Evolutionary conservation across 2,329 filamentous ascomycete species (phyloP).

Genomic region (Stylonectria norvegica): DNA sequence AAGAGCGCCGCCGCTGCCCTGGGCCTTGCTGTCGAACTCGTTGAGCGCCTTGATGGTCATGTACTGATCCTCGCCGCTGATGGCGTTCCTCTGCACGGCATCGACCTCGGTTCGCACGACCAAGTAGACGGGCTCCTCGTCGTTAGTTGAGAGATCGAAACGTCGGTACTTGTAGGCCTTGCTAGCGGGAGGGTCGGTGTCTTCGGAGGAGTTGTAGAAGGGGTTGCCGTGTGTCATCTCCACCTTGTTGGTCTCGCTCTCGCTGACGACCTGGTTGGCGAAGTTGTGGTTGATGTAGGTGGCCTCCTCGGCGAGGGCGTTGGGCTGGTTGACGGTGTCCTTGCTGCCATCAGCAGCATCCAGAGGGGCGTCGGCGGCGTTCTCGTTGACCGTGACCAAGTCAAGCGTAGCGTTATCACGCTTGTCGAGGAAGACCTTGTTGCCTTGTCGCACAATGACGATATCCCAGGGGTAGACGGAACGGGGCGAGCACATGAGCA

Average conservation of each 20-base stretch:
- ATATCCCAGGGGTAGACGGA: conserved; percentile 99
- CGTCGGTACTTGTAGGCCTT: conserved; percentile 98
- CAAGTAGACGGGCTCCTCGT: conserved; percentile 89
- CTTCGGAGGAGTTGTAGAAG: conserved; percentile 92
- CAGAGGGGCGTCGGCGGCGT: conserved; percentile 89
- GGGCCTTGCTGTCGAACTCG: conserved; percentile 98
- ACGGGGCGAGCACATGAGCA: conserved; percentile 97
- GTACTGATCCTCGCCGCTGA: conserved; percentile 86
- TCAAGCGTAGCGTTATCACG: conserved; percentile 91
- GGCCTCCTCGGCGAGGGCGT: conserved; percentile 88
- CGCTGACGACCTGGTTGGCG: conserved; percentile 87
- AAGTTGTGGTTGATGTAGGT: conserved; percentile 99
- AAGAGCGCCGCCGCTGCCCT: conserved; percentile 87
- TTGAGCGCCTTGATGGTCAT: conserved; percentile 94
- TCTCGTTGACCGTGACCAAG: conserved; percentile 99
- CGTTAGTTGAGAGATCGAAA: conserved; percentile 92
- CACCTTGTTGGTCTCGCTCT: conserved; percentile 74
- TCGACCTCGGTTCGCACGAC: conserved; percentile 94
- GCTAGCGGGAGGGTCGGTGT: conserved; percentile 88
- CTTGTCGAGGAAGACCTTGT: conserved; percentile 99
- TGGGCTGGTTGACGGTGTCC: conserved; percentile 92
- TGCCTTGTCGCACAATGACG: conserved; percentile 85
- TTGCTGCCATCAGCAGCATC: conserved; percentile 90
- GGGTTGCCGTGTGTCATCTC: conserved; percentile 88
- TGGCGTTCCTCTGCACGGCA: conserved; percentile 91